phyloP scores from a whole-genome alignment of 2,329 filamentous ascomycete genomes.

The Dactylellina cionopaga region DNA sequence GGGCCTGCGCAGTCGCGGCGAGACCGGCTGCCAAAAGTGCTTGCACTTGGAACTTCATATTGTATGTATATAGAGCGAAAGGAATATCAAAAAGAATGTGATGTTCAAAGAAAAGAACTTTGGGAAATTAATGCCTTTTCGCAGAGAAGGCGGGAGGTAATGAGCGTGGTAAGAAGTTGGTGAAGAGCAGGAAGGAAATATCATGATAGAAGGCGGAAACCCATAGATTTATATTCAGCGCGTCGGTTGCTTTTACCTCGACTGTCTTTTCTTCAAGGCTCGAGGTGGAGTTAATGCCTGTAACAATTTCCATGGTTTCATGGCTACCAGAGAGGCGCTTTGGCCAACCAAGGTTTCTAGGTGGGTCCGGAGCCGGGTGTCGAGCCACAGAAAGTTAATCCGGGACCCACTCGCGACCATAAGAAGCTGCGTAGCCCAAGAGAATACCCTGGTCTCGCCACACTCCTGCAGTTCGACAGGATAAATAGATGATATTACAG shows the following conservation, averaged over 20 bases:
- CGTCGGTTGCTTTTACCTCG: conserved; percentile 27
- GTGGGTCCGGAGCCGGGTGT: conserved; percentile 28
- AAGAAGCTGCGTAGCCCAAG: conserved; percentile 35
- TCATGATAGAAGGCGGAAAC: neutral
- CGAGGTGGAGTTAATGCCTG: conserved; percentile 20
- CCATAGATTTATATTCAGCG: conserved; percentile 17
- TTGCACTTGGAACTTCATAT: conserved; percentile 52
- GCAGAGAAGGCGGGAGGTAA: conserved; percentile 34
- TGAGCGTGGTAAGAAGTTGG: conserved; percentile 30
- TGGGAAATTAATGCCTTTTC: conserved; percentile 42
- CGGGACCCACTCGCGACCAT: conserved; percentile 30
- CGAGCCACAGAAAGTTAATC: conserved; percentile 46
- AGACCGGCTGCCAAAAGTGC: conserved; percentile 50
- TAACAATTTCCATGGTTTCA: conserved; percentile 37
- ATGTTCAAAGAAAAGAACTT: conserved; percentile 30
- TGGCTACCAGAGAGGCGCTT: conserved; percentile 33
- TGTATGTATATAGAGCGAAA: conserved; percentile 35
- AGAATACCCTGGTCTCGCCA: conserved; percentile 10
- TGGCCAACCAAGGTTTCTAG: conserved; percentile 25
- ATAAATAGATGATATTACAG: conserved; percentile 6
- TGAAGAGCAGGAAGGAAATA: neutral
- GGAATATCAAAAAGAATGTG: conserved; percentile 53
- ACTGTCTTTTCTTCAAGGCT: conserved; percentile 18
- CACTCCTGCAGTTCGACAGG: conserved; percentile 26
- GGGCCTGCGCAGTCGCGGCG: conserved; percentile 60